Conservation (phyloP, 2,329 filamentous ascomycete genomes). For the Pseudogymnoascus sp. region DNA sequence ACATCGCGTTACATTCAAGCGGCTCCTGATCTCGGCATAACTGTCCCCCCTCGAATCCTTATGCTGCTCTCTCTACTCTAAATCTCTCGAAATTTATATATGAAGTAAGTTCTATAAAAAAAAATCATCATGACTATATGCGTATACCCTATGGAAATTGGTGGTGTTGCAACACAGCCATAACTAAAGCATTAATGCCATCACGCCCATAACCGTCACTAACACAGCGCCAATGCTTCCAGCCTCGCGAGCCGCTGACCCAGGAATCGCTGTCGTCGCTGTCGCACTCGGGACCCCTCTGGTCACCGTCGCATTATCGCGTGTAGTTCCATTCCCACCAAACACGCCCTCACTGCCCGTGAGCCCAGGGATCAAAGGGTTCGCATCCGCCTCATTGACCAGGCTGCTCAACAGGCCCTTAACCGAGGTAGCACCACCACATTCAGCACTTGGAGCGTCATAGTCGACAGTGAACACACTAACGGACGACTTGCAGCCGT, state of each 20-base stretch:
- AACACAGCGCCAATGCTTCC: not conserved
- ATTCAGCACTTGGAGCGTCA: conserved; percentile 32
- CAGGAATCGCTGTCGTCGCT: not conserved
- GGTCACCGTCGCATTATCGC: not conserved
- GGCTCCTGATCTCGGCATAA: not conserved
- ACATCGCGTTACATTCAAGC: not conserved
- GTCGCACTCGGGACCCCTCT: not conserved
- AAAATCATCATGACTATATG: too few relatives aligned
- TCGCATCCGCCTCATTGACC: not conserved
- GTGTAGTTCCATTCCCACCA: not conserved
- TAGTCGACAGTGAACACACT: conserved; percentile 44
- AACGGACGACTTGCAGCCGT: conserved; percentile 32
- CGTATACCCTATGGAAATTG: too few relatives aligned
- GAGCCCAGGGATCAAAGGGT: not conserved
- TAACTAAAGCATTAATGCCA: not conserved
- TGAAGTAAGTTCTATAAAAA: too few relatives aligned
- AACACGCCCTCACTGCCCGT: not conserved
- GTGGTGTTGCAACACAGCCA: not conserved
- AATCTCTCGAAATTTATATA: not conserved
- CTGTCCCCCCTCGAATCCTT: not conserved
- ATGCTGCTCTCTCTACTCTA: not conserved
- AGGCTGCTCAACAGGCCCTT: not conserved
- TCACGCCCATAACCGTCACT: not conserved
- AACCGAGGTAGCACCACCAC: not conserved
- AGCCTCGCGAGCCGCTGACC: not conserved